A percentile compares a stretch with the other conserved stretches of the same genome.
phyloP scores from a whole-genome alignment of 257 asterid genomes.

The Nemophila menziesii region DNA sequence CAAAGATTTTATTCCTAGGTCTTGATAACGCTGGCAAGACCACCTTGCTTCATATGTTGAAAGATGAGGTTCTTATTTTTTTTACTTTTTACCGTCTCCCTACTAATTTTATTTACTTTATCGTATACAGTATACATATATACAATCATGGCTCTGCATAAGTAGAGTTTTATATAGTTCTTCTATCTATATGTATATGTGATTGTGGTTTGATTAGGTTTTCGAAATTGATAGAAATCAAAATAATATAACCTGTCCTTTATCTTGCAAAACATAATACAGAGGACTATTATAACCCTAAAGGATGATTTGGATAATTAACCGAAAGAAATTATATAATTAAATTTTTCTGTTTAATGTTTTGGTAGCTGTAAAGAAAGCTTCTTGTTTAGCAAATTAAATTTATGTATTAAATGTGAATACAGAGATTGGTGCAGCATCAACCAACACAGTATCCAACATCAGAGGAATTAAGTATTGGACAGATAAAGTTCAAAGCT shows the following conservation, averaged over 20 bases:
- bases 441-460: slow-evolving; percentile 48
- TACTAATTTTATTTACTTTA: background rate
- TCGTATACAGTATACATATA: background rate
- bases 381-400: background rate
- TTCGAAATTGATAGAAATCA: background rate
- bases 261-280: no score
- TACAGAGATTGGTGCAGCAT: slow-evolving; percentile 40
- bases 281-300: no score
- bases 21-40: slow-evolving; percentile 49
- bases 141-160: background rate
- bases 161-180: no score
- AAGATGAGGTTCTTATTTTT: slow-evolving; percentile 23
- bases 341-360: background rate
- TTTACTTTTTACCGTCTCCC: background rate
- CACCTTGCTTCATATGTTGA: slow-evolving; percentile 42
- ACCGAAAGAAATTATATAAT: no score
- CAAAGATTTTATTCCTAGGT: slow-evolving; percentile 40
- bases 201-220: background rate
- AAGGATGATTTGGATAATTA: no score
- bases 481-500: slow-evolving; percentile 34
- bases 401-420: no score
- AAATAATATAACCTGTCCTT: background rate
- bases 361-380: background rate
- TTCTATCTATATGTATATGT: no score
- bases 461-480: slow-evolving; percentile 42